phyloP scores from a whole-genome alignment of 2,329 filamentous ascomycete species.

The Fusarium musae region DNA sequence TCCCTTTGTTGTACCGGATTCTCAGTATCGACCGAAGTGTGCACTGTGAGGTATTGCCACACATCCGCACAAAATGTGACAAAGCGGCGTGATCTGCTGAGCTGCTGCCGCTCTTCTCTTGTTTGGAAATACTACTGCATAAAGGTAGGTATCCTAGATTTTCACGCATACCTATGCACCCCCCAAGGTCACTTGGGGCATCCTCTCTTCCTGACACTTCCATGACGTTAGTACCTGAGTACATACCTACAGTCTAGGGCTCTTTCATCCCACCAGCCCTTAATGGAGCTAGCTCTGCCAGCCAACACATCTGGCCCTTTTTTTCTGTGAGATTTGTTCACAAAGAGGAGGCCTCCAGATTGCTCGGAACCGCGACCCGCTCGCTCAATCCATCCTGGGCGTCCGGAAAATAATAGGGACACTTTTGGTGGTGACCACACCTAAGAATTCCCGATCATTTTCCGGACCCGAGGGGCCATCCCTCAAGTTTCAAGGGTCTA shows the following conservation, averaged over 20 bases:
- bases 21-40: neutral
- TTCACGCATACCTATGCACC: slow-evolving; percentile 15
- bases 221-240: neutral
- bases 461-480: neutral
- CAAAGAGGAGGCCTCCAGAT: slow-evolving; percentile 32
- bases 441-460: too few species aligned
- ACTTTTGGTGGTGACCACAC: too few species aligned
- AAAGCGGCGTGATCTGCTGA: slow-evolving; percentile 38
- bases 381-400: neutral
- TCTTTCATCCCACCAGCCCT: slow-evolving; percentile 14
- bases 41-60: slow-evolving; percentile 42
- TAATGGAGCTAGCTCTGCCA: slow-evolving; percentile 25
- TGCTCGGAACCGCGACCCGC: neutral
- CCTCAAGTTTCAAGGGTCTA: neutral
- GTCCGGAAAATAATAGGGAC: too few species aligned
- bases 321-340: neutral
- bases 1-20: slow-evolving; percentile 8
- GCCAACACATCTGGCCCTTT: slow-evolving; percentile 5
- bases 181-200: slow-evolving; percentile 10
- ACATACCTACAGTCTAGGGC: neutral
- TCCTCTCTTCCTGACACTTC: slow-evolving; percentile 9
- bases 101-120: slow-evolving; percentile 20
- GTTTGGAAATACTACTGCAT: slow-evolving; percentile 7
- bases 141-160: neutral
- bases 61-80: slow-evolving; percentile 22